Conservation (phyloP, 2,329 filamentous ascomycete species). For the Berkeleyomyces basicola region DNA sequence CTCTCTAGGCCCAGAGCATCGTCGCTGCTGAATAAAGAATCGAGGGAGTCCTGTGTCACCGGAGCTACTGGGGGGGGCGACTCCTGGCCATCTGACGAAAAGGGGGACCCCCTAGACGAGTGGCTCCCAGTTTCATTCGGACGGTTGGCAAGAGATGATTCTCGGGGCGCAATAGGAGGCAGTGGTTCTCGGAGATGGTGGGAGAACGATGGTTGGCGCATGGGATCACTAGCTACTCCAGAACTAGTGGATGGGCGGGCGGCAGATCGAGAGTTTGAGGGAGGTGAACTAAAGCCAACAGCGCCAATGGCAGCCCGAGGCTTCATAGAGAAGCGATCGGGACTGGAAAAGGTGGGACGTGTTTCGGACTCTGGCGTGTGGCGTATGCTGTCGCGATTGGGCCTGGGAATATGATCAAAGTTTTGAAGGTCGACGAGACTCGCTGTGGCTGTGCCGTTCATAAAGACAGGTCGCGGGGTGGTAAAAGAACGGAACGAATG, state of each 20-base stretch:
- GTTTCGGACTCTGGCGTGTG: slow-evolving; percentile 2
- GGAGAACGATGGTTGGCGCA: background rate
- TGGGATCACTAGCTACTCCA: background rate
- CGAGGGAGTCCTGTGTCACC: slow-evolving; percentile 1
- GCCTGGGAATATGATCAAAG: slow-evolving; percentile 6
- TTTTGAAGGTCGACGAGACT: slow-evolving; percentile 10
- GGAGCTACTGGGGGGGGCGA: background rate
- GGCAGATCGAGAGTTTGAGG: background rate
- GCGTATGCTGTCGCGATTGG: slow-evolving; percentile 10
- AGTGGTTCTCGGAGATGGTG: background rate
- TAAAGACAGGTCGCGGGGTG: slow-evolving; percentile 12
- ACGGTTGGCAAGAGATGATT: background rate
- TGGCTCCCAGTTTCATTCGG: too few species aligned
- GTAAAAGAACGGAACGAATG: slow-evolving; percentile 11
- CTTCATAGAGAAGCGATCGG: slow-evolving; percentile 12
- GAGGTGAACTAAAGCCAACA: background rate
- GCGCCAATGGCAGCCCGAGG: slow-evolving; percentile 8
- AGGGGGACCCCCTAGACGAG: background rate
- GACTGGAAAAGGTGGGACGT: background rate
- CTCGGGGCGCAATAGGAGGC: background rate
- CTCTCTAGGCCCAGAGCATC: background rate
- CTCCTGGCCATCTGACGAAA: background rate
- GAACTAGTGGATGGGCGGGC: background rate
- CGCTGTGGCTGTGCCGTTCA: slow-evolving; percentile 11
- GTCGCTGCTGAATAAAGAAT: slow-evolving; percentile 4